Evolutionary conservation across 1,284 basidiomycete species (phyloP).

Genomic region (Irpex lacteus): DNA sequence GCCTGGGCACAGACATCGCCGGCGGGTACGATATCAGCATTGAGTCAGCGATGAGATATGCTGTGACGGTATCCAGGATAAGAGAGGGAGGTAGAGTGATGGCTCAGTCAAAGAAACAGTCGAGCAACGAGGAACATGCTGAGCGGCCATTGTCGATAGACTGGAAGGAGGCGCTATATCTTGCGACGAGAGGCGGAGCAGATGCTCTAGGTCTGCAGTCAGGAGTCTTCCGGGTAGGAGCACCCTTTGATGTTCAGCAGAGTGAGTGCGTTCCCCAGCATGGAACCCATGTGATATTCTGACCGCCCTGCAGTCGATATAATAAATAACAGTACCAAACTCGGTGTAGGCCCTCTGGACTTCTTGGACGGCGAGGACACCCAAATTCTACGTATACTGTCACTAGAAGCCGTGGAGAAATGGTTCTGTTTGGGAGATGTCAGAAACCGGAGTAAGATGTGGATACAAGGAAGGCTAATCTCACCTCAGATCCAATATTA

Average conservation of each 20-base stretch:
- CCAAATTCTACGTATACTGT: slow-evolving; percentile 23
- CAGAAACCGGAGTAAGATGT: slow-evolving; percentile 63
- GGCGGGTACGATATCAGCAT: slow-evolving; percentile 81
- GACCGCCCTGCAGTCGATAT: slow-evolving; percentile 43
- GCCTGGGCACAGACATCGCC: slow-evolving; percentile 81
- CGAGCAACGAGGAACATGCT: slow-evolving; percentile 8
- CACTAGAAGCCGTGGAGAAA: slow-evolving; percentile 68
- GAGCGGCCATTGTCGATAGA: slow-evolving; percentile 21
- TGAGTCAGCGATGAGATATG: slow-evolving; percentile 75
- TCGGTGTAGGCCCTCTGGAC: slow-evolving; percentile 63
- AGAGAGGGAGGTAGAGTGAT: slow-evolving; percentile 54
- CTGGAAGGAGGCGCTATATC: slow-evolving; percentile 78
- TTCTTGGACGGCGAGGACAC: slow-evolving; percentile 52
- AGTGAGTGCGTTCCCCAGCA: slow-evolving; percentile 45
- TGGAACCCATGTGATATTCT: background rate
- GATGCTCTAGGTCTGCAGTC: slow-evolving; percentile 55
- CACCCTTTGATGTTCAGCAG: slow-evolving; percentile 79
- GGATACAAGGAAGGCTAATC: slow-evolving; percentile 62
- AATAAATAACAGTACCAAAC: slow-evolving; percentile 34
- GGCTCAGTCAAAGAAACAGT: slow-evolving; percentile 8
- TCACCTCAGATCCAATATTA: background rate
- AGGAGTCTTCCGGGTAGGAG: slow-evolving; percentile 63
- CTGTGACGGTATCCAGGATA: slow-evolving; percentile 70
- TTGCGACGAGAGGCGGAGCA: slow-evolving; percentile 78
- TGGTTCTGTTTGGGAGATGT: slow-evolving; percentile 85